A percentile compares a stretch with the other conserved stretches of the same genome.
Evolutionary conservation across 2,329 filamentous ascomycete genomes (phyloP).

Genomic region (Aaosphaeria pasadenensis): DNA sequence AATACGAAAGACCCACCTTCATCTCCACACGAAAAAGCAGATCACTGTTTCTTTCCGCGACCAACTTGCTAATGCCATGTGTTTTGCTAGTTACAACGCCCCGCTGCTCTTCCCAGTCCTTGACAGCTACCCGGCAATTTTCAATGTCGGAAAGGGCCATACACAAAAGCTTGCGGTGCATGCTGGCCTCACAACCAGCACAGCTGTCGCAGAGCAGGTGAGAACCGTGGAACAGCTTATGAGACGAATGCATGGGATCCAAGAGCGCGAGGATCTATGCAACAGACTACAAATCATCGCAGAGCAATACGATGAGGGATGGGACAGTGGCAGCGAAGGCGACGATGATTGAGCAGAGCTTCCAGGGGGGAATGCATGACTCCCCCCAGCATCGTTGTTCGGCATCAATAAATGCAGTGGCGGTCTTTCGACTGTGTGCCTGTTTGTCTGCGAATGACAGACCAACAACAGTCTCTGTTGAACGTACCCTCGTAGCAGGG

Average conservation of each 20-base stretch:
- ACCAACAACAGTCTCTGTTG: too few relatives aligned
- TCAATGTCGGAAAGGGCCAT: constrained; percentile 46
- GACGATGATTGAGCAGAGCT: constrained; percentile 44
- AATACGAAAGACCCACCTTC: constrained; percentile 1
- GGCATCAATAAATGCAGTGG: too few relatives aligned
- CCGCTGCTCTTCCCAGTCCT: constrained; percentile 70
- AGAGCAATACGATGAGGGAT: constrained; percentile 86
- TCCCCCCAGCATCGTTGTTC: too few relatives aligned
- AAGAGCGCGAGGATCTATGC: constrained; percentile 79
- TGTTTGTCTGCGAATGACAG: too few relatives aligned
- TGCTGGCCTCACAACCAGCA: constrained; percentile 67
- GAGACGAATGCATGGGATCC: constrained; percentile 61
- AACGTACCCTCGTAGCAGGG: too few relatives aligned
- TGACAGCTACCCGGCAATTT: constrained; percentile 80
- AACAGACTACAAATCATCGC: constrained; percentile 79
- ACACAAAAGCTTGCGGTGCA: constrained; percentile 44
- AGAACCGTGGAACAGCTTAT: constrained; percentile 64
- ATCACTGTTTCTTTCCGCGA: background rate
- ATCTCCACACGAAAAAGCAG: too few relatives aligned
- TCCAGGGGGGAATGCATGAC: too few relatives aligned
- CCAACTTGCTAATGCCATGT: background rate
- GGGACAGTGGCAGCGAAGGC: constrained; percentile 67
- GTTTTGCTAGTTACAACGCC: constrained; percentile 48
- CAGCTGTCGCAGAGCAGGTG: constrained; percentile 67
- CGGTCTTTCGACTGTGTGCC: too few relatives aligned